Base-by-base conservation (phyloP, 441 rosid genomes). In the Kokia cookei region DNA sequence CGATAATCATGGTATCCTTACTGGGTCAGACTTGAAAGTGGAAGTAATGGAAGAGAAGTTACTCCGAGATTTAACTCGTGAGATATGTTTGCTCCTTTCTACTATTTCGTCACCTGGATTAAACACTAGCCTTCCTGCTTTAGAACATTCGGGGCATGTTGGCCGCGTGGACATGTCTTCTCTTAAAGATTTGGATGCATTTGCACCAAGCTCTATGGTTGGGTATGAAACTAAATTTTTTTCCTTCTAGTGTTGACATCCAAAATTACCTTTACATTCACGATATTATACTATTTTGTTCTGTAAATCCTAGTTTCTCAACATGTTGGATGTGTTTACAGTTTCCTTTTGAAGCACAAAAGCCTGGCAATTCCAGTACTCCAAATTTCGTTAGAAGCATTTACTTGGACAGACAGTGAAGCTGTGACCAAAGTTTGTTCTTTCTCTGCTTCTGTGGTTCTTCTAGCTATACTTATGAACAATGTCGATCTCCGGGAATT, bases 41-140 rank as follows among this genome's bases (percentile, higher is more conserved):
- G 98, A 96, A 91, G 99, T 96, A 55, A 96, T 96, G 96, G 98
- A 94, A 82, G 99, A 96, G 76, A 96, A 91, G 84, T 74, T 96
- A 71, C 93, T 96, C 59, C 83, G 99, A 77, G 97, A 90, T 78
- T 80, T 92, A 76, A 94, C 99, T 71, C 92, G 96, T 78, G 99
- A 96, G 86, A 84, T 88, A 57, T 89, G 93, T 63, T 70, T 82
- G 50, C 94, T 96, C 73, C 93, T 96, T 37, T 85, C 91, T 60
- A 78, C 81, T 22, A 85, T 92, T 75, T 93, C 93, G 63, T 94
- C 95, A 27, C 90, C 96, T 1, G 86, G 86, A 80, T 79, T 91
- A 76, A 96, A 96, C 74, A 72, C 77, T 0, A 91, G 97, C 70
- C 86, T 96, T 82, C 97, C 96, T 64, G 63, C 87, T 61, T 80